phyloP scores from a whole-genome alignment of 2,329 filamentous ascomycete genomes.

The Aspergillus sp. region DNA sequence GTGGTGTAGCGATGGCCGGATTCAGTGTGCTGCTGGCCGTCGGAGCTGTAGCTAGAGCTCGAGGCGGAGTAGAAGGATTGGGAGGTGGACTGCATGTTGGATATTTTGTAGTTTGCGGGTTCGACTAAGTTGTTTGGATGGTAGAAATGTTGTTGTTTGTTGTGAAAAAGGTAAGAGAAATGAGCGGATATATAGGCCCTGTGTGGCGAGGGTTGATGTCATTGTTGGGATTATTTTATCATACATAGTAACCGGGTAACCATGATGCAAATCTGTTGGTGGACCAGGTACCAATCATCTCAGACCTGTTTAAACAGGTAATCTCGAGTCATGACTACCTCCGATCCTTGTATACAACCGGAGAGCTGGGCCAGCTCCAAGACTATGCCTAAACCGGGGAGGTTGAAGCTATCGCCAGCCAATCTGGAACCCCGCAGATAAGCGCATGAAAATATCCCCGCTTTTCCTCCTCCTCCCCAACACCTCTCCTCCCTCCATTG shows the following conservation, averaged over 20 bases:
- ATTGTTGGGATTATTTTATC: neutral
- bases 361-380: neutral
- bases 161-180: neutral
- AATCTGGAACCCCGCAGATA: neutral
- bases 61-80: neutral
- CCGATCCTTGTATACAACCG: neutral
- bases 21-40: conserved; percentile 20
- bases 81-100: neutral
- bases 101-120: neutral
- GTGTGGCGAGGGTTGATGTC: conserved; percentile 4
- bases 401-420: neutral
- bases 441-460: neutral
- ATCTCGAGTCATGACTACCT: neutral
- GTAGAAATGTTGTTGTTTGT: neutral
- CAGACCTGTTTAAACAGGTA: too few relatives aligned
- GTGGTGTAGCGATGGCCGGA: conserved; percentile 34
- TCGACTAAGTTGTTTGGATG: neutral
- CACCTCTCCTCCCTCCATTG: too few relatives aligned
- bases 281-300: too few relatives aligned
- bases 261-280: neutral
- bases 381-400: neutral
- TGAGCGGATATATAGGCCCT: conserved; percentile 1
- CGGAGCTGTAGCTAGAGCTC: conserved; percentile 1
- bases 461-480: too few relatives aligned
- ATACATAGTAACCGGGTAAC: neutral